Conservation (phyloP, 306 rosid genomes). For the Begonia loranthoides region DNA sequence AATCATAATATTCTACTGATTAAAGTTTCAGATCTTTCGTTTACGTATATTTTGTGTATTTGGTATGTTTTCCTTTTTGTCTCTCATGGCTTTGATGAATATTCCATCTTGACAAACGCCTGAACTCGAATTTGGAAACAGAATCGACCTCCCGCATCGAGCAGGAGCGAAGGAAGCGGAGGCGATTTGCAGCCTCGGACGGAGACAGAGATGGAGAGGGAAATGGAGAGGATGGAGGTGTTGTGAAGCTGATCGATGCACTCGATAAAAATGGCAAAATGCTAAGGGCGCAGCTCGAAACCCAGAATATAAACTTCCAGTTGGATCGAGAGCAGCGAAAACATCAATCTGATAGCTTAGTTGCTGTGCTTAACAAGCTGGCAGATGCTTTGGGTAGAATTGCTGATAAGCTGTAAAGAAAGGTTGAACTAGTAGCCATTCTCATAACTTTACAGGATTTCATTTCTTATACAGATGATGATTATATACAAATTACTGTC, state of each 20-base stretch:
- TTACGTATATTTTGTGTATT: too few relatives aligned
- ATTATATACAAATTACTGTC: too few relatives aligned
- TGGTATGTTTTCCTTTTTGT: too few relatives aligned
- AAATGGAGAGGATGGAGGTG: conserved; percentile 45
- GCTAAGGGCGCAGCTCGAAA: conserved; percentile 58
- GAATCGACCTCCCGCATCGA: conserved; percentile 43
- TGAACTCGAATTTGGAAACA: conserved; percentile 40
- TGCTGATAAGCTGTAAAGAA: conserved; percentile 65
- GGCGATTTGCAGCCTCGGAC: conserved; percentile 30
- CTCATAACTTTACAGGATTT: too few relatives aligned
- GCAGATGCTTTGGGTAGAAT: conserved; percentile 88
- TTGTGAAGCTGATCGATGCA: conserved; percentile 56
- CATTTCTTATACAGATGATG: too few relatives aligned
- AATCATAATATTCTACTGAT: too few relatives aligned
- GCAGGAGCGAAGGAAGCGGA: conserved; percentile 66
- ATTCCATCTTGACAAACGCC: too few relatives aligned
- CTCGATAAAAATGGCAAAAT: conserved; percentile 72
- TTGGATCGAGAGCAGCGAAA: conserved; percentile 78
- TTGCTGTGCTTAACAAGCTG: conserved; percentile 83
- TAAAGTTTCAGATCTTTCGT: too few relatives aligned
- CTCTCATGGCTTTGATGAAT: too few relatives aligned
- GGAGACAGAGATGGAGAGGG: conserved; percentile 48
- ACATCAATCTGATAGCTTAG: conserved; percentile 46
- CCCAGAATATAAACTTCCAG: conserved; percentile 61
- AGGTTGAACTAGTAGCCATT: background rate